Percentiles rank a stretch among this genome's conserved stretches.
Evolutionary conservation across 2,329 filamentous ascomycete genomes (phyloP).

Genomic region (Trichophyton rubrum): DNA sequence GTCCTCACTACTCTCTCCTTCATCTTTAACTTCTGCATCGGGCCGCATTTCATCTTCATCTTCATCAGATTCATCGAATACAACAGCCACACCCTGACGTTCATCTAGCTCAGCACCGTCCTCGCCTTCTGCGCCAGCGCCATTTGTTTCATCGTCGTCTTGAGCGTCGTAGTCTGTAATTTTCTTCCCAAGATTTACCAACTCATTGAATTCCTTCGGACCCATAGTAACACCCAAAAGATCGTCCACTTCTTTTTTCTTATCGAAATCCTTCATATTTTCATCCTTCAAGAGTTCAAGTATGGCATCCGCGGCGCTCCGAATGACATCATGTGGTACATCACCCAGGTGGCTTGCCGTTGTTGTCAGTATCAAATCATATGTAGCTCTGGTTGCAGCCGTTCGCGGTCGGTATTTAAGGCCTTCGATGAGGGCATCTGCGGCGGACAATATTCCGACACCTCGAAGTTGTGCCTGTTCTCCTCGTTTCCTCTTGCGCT

Average conservation of each 20-base stretch:
- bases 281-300: slow-evolving; percentile 91
- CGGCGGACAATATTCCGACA: slow-evolving; percentile 67
- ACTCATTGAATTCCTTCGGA: slow-evolving; percentile 88
- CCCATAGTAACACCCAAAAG: slow-evolving; percentile 71
- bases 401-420: slow-evolving; percentile 86
- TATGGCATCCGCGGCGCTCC: slow-evolving; percentile 85
- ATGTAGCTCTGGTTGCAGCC: slow-evolving; percentile 79
- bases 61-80: slow-evolving; percentile 85
- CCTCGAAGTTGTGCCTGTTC: slow-evolving; percentile 59
- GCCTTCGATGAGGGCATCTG: slow-evolving; percentile 79
- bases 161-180: slow-evolving; percentile 97
- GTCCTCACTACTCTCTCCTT: slow-evolving; percentile 63
- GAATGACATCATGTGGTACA: slow-evolving; percentile 78
- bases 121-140: slow-evolving; percentile 55
- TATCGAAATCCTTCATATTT: slow-evolving; percentile 90
- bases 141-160: slow-evolving; percentile 74
- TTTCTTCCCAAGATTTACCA: slow-evolving; percentile 94
- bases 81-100: slow-evolving; percentile 89
- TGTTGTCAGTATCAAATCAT: slow-evolving; percentile 85
- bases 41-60: slow-evolving; percentile 69
- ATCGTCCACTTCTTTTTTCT: slow-evolving; percentile 95
- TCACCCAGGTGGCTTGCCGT: slow-evolving; percentile 82
- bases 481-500: slow-evolving; percentile 69
- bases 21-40: slow-evolving; percentile 75
- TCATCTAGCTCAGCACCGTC: slow-evolving; percentile 73